These are phyloP conservation scores for Termitomyces sp. DNA, from an alignment of 768 basidiomycete species.

Conservation along the genomic window DNA sequence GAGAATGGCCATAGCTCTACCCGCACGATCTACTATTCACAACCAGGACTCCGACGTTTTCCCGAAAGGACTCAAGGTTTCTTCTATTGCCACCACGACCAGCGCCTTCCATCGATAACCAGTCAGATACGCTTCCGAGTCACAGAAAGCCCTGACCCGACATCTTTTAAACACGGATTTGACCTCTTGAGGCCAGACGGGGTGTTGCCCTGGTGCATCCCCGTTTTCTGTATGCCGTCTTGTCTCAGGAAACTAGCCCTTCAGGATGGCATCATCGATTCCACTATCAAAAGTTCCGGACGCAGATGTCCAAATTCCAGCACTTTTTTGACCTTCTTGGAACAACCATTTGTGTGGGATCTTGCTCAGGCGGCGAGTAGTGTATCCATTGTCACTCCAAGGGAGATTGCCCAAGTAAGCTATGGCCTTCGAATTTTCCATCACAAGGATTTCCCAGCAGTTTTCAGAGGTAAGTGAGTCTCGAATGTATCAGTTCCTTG, in stretches of 20 bases:
- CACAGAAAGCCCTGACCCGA: conserved; percentile 3
- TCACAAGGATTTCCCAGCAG: no score
- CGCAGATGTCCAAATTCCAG: no score
- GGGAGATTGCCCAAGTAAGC: background rate
- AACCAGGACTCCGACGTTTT: background rate
- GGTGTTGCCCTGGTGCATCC: conserved; percentile 11
- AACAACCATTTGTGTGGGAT: background rate
- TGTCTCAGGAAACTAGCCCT: background rate
- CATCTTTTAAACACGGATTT: conserved; percentile 8
- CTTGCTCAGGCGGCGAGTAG: background rate
- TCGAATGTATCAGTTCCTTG: background rate
- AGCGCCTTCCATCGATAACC: background rate
- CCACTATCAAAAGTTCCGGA: background rate
- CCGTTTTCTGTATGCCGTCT: background rate
- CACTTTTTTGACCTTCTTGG: background rate
- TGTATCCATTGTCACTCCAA: background rate
- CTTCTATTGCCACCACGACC: background rate
- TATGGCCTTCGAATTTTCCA: no score
- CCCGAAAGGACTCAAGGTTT: background rate
- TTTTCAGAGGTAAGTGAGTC: background rate
- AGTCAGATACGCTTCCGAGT: conserved; percentile 17
- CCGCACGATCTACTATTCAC: background rate
- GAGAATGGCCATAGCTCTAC: background rate
- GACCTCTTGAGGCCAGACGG: conserved; percentile 11
- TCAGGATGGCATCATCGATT: background rate